phyloP scores from a whole-genome alignment of 331 rosid genomes.

The Cydonia oblonga region DNA sequence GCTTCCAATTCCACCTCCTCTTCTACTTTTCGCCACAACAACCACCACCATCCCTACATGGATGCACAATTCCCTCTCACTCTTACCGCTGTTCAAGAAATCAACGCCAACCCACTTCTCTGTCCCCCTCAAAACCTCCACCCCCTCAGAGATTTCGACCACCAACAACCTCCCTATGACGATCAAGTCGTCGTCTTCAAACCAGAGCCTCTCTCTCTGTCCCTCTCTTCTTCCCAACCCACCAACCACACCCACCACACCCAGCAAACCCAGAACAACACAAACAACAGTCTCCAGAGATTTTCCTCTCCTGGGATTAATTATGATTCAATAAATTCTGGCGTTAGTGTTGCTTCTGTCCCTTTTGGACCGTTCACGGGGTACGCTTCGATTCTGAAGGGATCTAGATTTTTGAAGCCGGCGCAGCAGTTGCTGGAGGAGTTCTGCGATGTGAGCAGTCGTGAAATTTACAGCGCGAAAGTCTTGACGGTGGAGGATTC shows the following conservation, averaged over 20 bases:
- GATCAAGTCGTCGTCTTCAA: slow-evolving; percentile 25
- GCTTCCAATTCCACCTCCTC: slow-evolving; percentile 26
- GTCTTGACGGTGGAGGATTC: slow-evolving; percentile 16
- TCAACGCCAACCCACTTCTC: slow-evolving; percentile 26
- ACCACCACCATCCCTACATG: slow-evolving; percentile 24
- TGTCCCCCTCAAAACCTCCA: slow-evolving; percentile 24
- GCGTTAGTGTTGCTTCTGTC: slow-evolving; percentile 19
- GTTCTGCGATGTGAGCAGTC: slow-evolving; percentile 34
- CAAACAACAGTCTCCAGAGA: slow-evolving; percentile 19
- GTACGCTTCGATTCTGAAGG: slow-evolving; percentile 58
- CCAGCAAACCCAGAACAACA: background rate
- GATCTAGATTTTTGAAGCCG: slow-evolving; percentile 63
- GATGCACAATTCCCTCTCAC: slow-evolving; percentile 35
- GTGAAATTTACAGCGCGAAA: slow-evolving; percentile 24
- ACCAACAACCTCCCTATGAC: background rate
- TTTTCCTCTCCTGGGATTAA: slow-evolving; percentile 23
- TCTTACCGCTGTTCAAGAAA: slow-evolving; percentile 21
- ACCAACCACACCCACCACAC: background rate
- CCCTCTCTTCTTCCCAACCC: slow-evolving; percentile 40
- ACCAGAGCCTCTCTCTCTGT: slow-evolving; percentile 62
- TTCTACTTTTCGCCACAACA: slow-evolving; percentile 18
- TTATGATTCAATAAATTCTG: background rate
- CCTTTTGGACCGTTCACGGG: slow-evolving; percentile 72
- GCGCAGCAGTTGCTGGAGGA: slow-evolving; percentile 69
- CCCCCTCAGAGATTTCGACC: slow-evolving; percentile 29